Evolutionary conservation across 2,329 filamentous ascomycete species (phyloP), one percentile per base, ranked within the genome.

Genomic region (Sclerotinia sclerotiorum): DNA sequence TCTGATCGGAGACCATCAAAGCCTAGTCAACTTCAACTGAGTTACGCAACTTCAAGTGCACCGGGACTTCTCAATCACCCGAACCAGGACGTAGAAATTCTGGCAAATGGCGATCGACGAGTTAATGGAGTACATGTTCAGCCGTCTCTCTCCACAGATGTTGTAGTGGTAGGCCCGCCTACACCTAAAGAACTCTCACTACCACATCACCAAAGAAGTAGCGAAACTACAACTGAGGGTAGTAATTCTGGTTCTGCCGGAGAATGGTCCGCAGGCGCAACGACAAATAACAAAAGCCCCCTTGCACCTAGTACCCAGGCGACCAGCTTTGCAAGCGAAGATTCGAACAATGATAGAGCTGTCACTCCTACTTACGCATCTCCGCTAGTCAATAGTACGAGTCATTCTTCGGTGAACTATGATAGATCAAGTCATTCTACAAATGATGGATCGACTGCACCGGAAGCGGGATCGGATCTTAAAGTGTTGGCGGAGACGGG

Each of bases 291-390:
- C 62, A 88, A 87, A 78, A 84, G 88, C 83, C 86, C 87, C 4
- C 79, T 88, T 48, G 89, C 87, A 32, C 87, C 87, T 2, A 89
- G 87, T 75, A 89, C 87, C 3, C 83, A 87, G 74, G 87, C 87
- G 51, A 89, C 87, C 24, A 89, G 87, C 77, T 86, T 89, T 71
- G 83, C 87, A 72, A 89, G 87, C 77, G 82, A 83, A n/a, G 71
- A 71, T 35, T 54, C 69, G 13, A 68, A 69, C 24, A 27, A 69
- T 46, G 63, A 70, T 61, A 68, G 69, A 35, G 52, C 70, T n/a
- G 67, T 60, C 49, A 71, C 71, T 46, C 69, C 72, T 21, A 73
- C 69, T 27, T 35, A 46, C 21, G 58, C 66, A 15, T 69, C 70
- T 54, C 70, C 69, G 51, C 54, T 78, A 13, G 80, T 79, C 29